A percentile compares a stretch with the other conserved stretches of the same genome.
Evolutionary conservation across 1,284 basidiomycete species (phyloP).

Genomic region (Rhodotorula sp.): DNA sequence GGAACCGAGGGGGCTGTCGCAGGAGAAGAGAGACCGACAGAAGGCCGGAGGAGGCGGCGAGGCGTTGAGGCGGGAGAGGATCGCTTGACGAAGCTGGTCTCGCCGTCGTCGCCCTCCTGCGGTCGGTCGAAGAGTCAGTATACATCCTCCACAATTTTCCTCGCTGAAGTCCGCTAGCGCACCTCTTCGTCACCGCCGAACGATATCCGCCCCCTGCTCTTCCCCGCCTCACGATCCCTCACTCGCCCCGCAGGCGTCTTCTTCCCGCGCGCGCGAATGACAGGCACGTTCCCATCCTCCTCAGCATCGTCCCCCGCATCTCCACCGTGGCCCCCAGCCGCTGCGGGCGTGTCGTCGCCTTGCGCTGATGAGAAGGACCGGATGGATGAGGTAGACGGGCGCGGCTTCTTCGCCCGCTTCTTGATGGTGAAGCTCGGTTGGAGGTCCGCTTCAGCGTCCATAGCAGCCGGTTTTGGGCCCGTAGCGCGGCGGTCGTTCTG

Average conservation of each 20-base stretch:
- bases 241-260: conserved; percentile 29
- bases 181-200: conserved; percentile 18
- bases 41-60: conserved; percentile 11
- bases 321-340: background rate
- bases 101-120: conserved; percentile 9
- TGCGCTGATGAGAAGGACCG: background rate
- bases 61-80: conserved; percentile 13
- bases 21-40: background rate
- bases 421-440: conserved; percentile 25
- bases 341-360: conserved; percentile 4
- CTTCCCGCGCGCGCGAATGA: conserved; percentile 23
- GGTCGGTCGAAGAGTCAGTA: too few species aligned
- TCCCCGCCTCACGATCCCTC: conserved; percentile 10
- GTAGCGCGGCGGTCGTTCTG: background rate
- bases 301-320: background rate
- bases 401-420: conserved; percentile 22
- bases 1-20: background rate
- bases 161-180: background rate
- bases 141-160: background rate
- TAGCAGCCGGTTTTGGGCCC: background rate
- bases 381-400: background rate
- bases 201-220: conserved; percentile 12
- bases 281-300: conserved; percentile 20
- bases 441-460: conserved; percentile 10
- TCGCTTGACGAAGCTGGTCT: conserved; percentile 20